A percentile compares a stretch with the other conserved stretches of the same genome.
phyloP scores from a whole-genome alignment of 768 basidiomycete species.

The Phallus indusiatus region DNA sequence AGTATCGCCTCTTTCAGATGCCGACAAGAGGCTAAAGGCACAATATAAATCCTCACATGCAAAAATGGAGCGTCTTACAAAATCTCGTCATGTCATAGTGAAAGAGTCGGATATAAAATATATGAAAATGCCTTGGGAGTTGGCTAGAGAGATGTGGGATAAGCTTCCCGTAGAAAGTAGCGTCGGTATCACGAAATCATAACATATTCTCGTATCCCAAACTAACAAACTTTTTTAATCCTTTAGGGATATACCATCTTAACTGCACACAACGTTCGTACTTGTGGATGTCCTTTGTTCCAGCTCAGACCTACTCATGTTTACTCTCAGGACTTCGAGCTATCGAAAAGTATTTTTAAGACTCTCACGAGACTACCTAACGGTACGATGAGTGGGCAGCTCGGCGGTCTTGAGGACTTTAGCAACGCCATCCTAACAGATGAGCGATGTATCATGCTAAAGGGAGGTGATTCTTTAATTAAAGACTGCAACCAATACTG shows the following conservation, averaged over 20 bases:
- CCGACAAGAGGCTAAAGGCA: slow-evolving; percentile 25
- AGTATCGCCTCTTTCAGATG: slow-evolving; percentile 19
- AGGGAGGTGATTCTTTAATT: slow-evolving; percentile 22
- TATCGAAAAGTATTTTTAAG: slow-evolving; percentile 13
- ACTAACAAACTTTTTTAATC: too few relatives aligned
- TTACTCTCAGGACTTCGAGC: slow-evolving; percentile 13
- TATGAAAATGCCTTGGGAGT: slow-evolving; percentile 14
- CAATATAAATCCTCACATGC: slow-evolving; percentile 25
- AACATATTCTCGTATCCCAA: too few relatives aligned
- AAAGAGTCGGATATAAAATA: background rate
- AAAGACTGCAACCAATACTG: slow-evolving; percentile 29
- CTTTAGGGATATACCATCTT: slow-evolving; percentile 19
- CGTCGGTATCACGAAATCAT: slow-evolving; percentile 4
- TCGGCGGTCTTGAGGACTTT: slow-evolving; percentile 12
- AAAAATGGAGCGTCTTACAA: slow-evolving; percentile 13
- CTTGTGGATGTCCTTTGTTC: too few relatives aligned
- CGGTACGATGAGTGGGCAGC: background rate
- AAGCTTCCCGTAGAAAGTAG: slow-evolving; percentile 3
- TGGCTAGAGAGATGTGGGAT: slow-evolving; percentile 12
- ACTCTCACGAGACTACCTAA: background rate
- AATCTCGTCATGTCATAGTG: background rate
- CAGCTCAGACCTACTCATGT: background rate
- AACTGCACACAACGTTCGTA: slow-evolving; percentile 9
- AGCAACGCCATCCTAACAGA: slow-evolving; percentile 33
- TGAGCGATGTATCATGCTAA: slow-evolving; percentile 29